Evolutionary conservation across 169 alveolate species (phyloP), one percentile per base, ranked within the genome.

Genomic region (Plasmodium vivax): DNA sequence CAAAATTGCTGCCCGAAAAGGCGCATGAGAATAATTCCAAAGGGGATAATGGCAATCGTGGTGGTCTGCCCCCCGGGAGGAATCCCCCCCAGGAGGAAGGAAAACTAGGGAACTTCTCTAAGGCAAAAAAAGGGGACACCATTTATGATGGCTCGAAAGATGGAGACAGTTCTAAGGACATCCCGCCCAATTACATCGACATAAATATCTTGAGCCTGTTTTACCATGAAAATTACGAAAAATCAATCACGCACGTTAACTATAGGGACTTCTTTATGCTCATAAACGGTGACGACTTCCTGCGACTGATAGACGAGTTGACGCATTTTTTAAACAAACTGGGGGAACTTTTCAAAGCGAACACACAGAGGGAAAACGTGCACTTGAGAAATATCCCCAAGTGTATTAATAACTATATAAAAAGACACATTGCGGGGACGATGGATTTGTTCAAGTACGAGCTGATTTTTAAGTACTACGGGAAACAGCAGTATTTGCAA

Each of bases 211-310:
- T 90, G 30, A 90, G 92, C 54, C 27, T 90, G 45, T 90, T 80
- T 81, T 34, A 90, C 83, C 94, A 82, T 82, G 94, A 90, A 23
- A 90, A 90, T 81, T 90, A 90, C 83, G 94, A 90, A 82, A 90
- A 90, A 68, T 90, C 94, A 7, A 81, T 90, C 6, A 90, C 79
- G 1, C 94, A 79, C 81, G 84, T 38, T 8, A 81, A 90, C 34
- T 90, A 90, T 90, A 90, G 38, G 23, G 54, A 90, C 54, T 90
- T 90, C 68, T 90, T 80, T 58, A 90, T 90, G 72, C 41, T 32
- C 16, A 81, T 90, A 45, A 36, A 90, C 0, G 34, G 23, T 2
- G 54, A 80, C 2, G 47, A 79, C 12, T 43, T 90, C 73, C 72
- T 51, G 10, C 45, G 16, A 41, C 54, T 90, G 30, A 36, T 90